Conservation (phyloP, 2,329 filamentous ascomycete genomes). For the Cladosporium sp. region DNA sequence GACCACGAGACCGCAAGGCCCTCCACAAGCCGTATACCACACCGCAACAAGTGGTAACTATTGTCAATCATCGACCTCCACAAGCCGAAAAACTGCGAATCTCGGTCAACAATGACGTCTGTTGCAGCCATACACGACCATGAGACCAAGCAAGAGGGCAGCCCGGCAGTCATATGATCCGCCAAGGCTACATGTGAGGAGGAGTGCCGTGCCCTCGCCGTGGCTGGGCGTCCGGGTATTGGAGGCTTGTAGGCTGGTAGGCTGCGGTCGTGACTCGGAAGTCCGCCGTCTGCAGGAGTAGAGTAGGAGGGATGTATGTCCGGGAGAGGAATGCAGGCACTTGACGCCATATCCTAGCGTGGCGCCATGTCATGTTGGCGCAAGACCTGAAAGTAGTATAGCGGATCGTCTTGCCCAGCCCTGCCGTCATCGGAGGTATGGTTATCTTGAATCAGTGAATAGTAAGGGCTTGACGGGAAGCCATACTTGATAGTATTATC, state of each 20-base stretch:
- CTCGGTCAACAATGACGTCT: slow-evolving; percentile 12
- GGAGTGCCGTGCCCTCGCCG: not conserved
- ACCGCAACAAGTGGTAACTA: not conserved
- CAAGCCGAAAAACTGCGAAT: not conserved
- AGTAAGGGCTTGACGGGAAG: not conserved
- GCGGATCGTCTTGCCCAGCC: not conserved
- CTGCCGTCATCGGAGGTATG: not conserved
- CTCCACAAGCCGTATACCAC: slow-evolving; percentile 10
- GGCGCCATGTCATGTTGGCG: not conserved
- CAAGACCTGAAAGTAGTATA: not conserved
- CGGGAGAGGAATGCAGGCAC: not conserved
- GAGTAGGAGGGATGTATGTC: not conserved
- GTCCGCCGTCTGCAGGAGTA: not conserved
- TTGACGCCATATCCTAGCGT: not conserved
- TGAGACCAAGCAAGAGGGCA: not conserved
- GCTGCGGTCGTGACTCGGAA: not conserved
- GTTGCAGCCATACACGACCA: not conserved
- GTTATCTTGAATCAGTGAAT: not conserved
- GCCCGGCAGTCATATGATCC: slow-evolving; percentile 1
- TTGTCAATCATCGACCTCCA: slow-evolving; percentile 15
- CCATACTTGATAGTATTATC: not conserved
- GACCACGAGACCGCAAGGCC: not conserved
- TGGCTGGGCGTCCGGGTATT: not conserved
- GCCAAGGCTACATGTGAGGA: not conserved
- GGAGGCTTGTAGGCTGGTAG: not conserved